phyloP scores from a whole-genome alignment of 495 filamentous ascomycete species.

The Talaromyces borbonicus region DNA sequence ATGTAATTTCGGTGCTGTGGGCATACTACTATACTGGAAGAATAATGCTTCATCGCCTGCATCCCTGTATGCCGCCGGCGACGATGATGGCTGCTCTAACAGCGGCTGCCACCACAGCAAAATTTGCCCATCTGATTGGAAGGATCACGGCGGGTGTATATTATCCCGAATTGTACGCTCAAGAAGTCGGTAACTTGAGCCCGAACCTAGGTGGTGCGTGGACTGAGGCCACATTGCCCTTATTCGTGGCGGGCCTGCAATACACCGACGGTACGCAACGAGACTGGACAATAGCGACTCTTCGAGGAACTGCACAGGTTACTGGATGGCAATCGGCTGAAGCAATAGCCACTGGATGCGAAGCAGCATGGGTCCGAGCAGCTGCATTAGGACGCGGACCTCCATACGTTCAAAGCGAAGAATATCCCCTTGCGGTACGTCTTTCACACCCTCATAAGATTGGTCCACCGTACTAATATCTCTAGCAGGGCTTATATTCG shows the following conservation, averaged over 20 bases:
- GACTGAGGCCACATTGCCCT: conserved; percentile 64
- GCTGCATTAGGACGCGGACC: conserved; percentile 65
- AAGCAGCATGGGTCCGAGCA: conserved; percentile 68
- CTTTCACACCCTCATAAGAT: conserved; percentile 8
- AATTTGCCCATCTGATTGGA: conserved; percentile 64
- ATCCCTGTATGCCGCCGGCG: conserved; percentile 86
- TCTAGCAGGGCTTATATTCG: conserved; percentile 8
- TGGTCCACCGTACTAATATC: neutral
- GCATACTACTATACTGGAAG: conserved; percentile 72
- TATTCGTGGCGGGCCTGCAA: conserved; percentile 83
- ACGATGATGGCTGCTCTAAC: conserved; percentile 76
- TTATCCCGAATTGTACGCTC: conserved; percentile 49
- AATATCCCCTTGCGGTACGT: neutral
- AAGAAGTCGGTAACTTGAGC: conserved; percentile 49
- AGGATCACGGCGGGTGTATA: conserved; percentile 70
- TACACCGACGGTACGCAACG: conserved; percentile 64
- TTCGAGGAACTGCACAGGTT: conserved; percentile 64
- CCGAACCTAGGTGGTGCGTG: conserved; percentile 74
- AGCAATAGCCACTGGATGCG: conserved; percentile 73
- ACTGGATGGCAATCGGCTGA: conserved; percentile 81
- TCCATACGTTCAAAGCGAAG: conserved; percentile 37
- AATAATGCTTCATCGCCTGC: conserved; percentile 65
- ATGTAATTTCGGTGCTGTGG: conserved; percentile 78
- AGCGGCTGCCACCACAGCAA: conserved; percentile 55
- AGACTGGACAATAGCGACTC: conserved; percentile 59